Evolutionary conservation across 176 grass and related monocot species (phyloP), one percentile per base, ranked within the genome.

Genomic region (Areca catechu): DNA sequence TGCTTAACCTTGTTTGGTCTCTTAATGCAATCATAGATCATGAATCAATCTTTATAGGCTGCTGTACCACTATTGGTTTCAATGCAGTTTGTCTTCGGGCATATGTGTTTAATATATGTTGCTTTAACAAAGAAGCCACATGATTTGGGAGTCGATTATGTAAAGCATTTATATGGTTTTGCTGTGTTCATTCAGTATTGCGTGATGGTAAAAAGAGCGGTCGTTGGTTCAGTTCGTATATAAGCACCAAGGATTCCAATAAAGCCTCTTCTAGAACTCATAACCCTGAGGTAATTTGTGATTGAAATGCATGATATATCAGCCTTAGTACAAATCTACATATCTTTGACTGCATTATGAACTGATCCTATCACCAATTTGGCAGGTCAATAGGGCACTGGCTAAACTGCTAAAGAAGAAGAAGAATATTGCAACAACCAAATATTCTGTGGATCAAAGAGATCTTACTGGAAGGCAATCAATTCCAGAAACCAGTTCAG

Each of bases 191-290:
- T 68, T 56, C 49, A 80, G 69, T 54, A 22, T 56, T 27, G 54
- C 55, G 15, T 73, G 55, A 60, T 67, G 62, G 22, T 7, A 58
- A 48, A 19, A 78, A 58, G 18, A 73, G 73, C 29, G 27, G 62
- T 48, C 58, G 28, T 7, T 80, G 69, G 69, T 56, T 80, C 58
- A 73, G 24, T 48, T 80, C 77, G 3, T 73, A 73, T 54, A 16
- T 67, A 22, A 58, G 57, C 25, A 28, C 54, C 20, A 80, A 65
- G 27, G 73, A 34, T 51, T 48, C 20, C 51, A 51, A 53, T 53
- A 79, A 79, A 79, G 19, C 54, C 29, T 27, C 30, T 28, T 47
- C 16, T 54, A 24, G 15, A 48, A 54, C 27, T 77, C 19, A 7
- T 24, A 51, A 22, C 58, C 56, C 58, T 23, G 57, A 77, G 65